A percentile compares a stretch with the other conserved stretches of the same genome.
Conservation (phyloP, 2,329 filamentous ascomycete genomes). For the Pyrenophora tritici-repentis region DNA sequence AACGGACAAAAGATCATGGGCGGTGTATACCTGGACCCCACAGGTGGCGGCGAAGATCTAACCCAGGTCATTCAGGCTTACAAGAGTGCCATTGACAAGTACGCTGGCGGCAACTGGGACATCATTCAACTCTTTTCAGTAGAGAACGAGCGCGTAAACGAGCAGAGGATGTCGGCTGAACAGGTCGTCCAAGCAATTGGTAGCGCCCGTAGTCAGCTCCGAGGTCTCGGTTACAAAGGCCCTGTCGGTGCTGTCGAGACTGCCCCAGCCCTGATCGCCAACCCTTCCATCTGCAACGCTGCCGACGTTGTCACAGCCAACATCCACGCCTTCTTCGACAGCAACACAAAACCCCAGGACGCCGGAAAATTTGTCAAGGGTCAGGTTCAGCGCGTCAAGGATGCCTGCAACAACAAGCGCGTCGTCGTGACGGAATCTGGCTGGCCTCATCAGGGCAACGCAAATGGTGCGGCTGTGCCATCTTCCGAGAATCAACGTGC, state of each 20-base stretch:
- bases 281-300: slow-evolving; percentile 71
- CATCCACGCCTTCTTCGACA: slow-evolving; percentile 82
- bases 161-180: slow-evolving; percentile 53
- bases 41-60: slow-evolving; percentile 45
- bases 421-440: slow-evolving; percentile 81
- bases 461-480: slow-evolving; percentile 72
- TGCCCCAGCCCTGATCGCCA: slow-evolving; percentile 67
- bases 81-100: slow-evolving; percentile 57
- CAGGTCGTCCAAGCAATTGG: slow-evolving; percentile 64
- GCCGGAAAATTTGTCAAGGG: slow-evolving; percentile 70
- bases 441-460: slow-evolving; percentile 73
- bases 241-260: slow-evolving; percentile 82
- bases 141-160: slow-evolving; percentile 78
- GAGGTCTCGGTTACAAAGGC: slow-evolving; percentile 68
- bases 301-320: slow-evolving; percentile 84
- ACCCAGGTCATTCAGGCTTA: slow-evolving; percentile 64
- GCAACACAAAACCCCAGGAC: slow-evolving; percentile 60
- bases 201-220: slow-evolving; percentile 62
- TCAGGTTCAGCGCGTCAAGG: slow-evolving; percentile 57
- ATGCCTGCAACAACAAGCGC: slow-evolving; percentile 59
- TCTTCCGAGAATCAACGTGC: slow-evolving; percentile 66
- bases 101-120: slow-evolving; percentile 64
- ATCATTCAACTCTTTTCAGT: slow-evolving; percentile 73
- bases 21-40: slow-evolving; percentile 70
- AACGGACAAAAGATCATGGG: slow-evolving; percentile 73